Evolutionary conservation across 2,329 filamentous ascomycete species (phyloP), one percentile per base, ranked within the genome.

Genomic region (Colletotrichum sp.): DNA sequence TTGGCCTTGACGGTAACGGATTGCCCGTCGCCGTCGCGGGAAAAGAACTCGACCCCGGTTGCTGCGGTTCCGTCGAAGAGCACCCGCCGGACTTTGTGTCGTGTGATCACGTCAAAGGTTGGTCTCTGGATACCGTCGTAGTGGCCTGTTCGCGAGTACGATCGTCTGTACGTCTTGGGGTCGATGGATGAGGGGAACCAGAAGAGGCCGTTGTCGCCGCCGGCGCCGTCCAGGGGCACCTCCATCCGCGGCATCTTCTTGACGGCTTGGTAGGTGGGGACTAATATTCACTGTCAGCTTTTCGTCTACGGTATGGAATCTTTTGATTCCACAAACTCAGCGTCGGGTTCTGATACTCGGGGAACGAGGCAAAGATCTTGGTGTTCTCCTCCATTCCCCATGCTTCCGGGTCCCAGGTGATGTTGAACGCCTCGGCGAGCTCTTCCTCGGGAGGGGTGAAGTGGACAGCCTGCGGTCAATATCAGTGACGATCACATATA

Each of bases 141-240:
- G 73, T 81, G 80, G 12, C 76, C 79, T 11, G 80, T 80, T n/a
- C 80, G 77, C n/a, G 79, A 78, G 57, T 81, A 81, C 8, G 80
- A 80, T 29, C 80, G 71, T 69, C 71, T 57, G 34, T 70, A 77
- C 19, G 57, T 77, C 55, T 66, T 72, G 13, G 79, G 77, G 57
- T 80, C 77, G 55, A 78, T 77, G 32, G 79, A 80, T 4, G 75
- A 71, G 7, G 79, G 78, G 71, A 78, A 79, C 79, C 79, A 81
- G 65, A 78, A 80, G 29, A 81, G 76, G 8, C 80, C 80, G 57
- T 77, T 79, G 57, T 80, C 75, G n/a, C 80, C 80, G n/a, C 77
- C 75, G 13, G 73, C 80, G 16, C 78, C 77, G 63, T 81, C 80
- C n/a, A 77, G 66, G 15, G 80, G 78, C 27, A 80, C 75, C 19